Evolutionary conservation across 2,329 filamentous ascomycete species (phyloP), one percentile per base, ranked within the genome.

Genomic region (Curvularia hawaiiensis): DNA sequence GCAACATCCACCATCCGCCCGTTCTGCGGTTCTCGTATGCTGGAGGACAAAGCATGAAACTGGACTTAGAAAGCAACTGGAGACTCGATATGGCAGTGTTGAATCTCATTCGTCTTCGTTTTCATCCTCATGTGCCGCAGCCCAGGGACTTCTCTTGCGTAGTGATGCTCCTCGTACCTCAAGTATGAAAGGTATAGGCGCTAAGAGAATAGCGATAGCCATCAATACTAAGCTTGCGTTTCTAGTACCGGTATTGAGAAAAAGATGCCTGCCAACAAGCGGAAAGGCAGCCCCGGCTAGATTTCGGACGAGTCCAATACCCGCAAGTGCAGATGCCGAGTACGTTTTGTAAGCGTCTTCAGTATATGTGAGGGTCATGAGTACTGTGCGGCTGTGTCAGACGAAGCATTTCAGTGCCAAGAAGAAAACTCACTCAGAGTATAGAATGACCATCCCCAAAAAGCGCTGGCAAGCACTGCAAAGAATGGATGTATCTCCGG

Each of bases 391-490:
- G 26, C 26, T 3, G 4, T 14, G 47, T 59, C n/a, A 54, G 57
- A 26, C 4, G 10, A n/a, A 2, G 14, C 7, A 3, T 30, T 35
- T 22, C 24, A 28, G 24, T 4, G 3, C 11, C 11, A 18, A 10
- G 18, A 24, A 1, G 24, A 30, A 26, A 9, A 60, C 63, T 64
- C 50, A 65, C 63, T 83, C 0, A 84, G 73, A 1, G 79, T 79
- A 51, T 82, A 82, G 60, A 83, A 82, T 4, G 77, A 79, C 71
- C 79, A 81, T 0, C 82, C 83, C 70, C 82, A 83, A 18, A 83
- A 77, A 0, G 78, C 75, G 0, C 79, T 80, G 2, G 80, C 81
- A 14, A 84, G 64, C 4, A 84, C 79, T 0, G 82, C 80, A 3
- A 82, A 77, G 50, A 84, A 76, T 0, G 68, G 65, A 30, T 71